Base-by-base conservation (phyloP, 1,284 basidiomycete genomes). In the Fistulinella cinereoalba region DNA sequence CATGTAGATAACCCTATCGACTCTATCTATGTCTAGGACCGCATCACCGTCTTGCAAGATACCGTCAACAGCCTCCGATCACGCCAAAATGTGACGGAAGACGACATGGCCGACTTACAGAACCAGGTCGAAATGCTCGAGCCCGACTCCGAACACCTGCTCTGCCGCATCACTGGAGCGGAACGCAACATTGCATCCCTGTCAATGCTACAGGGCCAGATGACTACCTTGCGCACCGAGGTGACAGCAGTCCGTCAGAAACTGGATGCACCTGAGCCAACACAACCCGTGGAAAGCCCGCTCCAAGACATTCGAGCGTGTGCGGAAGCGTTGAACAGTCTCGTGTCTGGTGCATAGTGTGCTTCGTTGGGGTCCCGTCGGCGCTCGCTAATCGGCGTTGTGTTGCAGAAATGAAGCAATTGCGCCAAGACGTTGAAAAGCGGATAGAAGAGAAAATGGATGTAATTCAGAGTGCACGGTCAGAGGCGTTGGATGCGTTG, bases 51-150 rank as follows among this genome's bases (percentile, higher is more conserved):
- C 8, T 47, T 64, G 50, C 61, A 62, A 11, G 51, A 43, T 11
- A 52, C 37, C 1, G 32, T 67, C 22, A 22, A 21, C 18, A 49
- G 47, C 25, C 43, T 68, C 2, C 54, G 48, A 27, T 55, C 52
- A 11, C 64, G 64, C 21, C 64, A 67, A 37, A 31, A 44, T 0
- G 46, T 49, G 18, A 56, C 58, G 4, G 65, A 68, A 31, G 58
- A 65, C 10, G 67, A 72, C 32, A 62, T 78, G 33, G 66, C 72
- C 36, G 71, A 73, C n/a, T 65, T 72, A 25, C 58, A 74, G 22
- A 62, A 62, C 9, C 72, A 75, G 33, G 60, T 74, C 23, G 67
- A 73, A 25, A 63, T 61, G n/a, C 64, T 73, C 16, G 73, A 69
- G 21, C 60, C 65, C 34, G 47, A 62, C 56, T 49, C 62, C 69